Evolutionary conservation across 441 rosid genomes (phyloP), one percentile per base, ranked within the genome.

Genomic region (Arabidopsis lyrata): DNA sequence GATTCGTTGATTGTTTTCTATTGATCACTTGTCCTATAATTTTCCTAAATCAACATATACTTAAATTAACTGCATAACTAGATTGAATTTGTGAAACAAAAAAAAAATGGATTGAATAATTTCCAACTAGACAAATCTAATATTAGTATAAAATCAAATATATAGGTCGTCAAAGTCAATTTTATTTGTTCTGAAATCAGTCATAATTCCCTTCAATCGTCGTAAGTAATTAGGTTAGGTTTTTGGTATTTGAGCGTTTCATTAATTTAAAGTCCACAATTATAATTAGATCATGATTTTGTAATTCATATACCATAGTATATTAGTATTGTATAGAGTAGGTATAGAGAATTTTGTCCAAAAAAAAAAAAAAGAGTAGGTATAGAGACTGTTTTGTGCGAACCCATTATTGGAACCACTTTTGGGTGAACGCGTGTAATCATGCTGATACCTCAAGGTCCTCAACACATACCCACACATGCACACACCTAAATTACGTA

Each of bases 341-440:
- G 4, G 4, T 24, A 6, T 45, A 45, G 4, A 31, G 18, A 64
- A n/a, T n/a, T n/a, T n/a, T n/a, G n/a, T n/a, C n/a, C n/a, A n/a
- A n/a, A n/a, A n/a, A n/a, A n/a, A n/a, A n/a, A n/a, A n/a, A n/a
- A n/a, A n/a, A 6, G 22, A 61, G 65, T 60, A 24, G 4, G 4
- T 24, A 6, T 45, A 45, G 4, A 31, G 18, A 64, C 8, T 24
- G 48, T 20, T 50, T 36, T 24, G 36, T 5, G 38, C 35, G 24
- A 66, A 24, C 53, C 60, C 15, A 38, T 65, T 8, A 66, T 36
- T 66, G 74, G 20, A 48, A 48, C 31, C 18, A 47, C 57, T 36
- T 61, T 56, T 45, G 34, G 34, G 24, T 32, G 15, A 57, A 56
- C 44, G 64, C 44, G 64, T 68, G 64, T 50, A 18, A 31, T 35